Evolutionary conservation across 441 rosid species (phyloP), one percentile per base, ranked within the genome.

Genomic region (Adansonia gregorii): DNA sequence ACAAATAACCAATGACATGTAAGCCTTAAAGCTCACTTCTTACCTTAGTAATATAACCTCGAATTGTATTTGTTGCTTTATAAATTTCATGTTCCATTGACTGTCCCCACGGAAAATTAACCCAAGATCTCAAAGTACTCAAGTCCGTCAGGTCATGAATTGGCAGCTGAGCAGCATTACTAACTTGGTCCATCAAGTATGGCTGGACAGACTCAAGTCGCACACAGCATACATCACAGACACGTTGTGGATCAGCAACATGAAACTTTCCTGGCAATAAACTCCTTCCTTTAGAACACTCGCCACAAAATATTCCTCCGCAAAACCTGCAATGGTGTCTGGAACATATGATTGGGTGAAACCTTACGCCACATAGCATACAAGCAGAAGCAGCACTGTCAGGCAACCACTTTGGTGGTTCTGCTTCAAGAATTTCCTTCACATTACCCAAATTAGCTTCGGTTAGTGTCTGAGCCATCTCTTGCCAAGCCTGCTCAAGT

Each of bases 111-210:
- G 98, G 99, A 85, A 95, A 94, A 82, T 94, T 95, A 71, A 92
- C 85, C 99, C 99, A 95, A 75, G 99, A 94, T 84, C 99, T 94
- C 88, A 94, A 87, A 0, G 99, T 95, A 84, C 99, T 94, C 73
- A 95, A 97, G 83, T 95, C 99, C 14, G 99, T 94, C 81, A 92
- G 81, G 81, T 95, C 98, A 79, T 86, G 91, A 5, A 93, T 92
- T 3, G 99, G 98, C 77, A 90, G 66, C 85, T 89, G 98, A 75
- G 95, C 92, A 80, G 99, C 97, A 76, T 88, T 81, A 86, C 99
- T 95, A 54, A 94, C 98, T 86, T 87, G 94, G 86, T 92, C 91
- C 97, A 95, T 95, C 82, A 95, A 79, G 80, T 89, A 91, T 19
- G 95, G 89, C 86, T 95, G 99, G 66, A 92, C 93, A 79, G 93